These are phyloP conservation scores for Physcomitrellopsis africana DNA, from an alignment of 225 moss, liverwort and hornwort genomes.

Conservation along the genomic window DNA sequence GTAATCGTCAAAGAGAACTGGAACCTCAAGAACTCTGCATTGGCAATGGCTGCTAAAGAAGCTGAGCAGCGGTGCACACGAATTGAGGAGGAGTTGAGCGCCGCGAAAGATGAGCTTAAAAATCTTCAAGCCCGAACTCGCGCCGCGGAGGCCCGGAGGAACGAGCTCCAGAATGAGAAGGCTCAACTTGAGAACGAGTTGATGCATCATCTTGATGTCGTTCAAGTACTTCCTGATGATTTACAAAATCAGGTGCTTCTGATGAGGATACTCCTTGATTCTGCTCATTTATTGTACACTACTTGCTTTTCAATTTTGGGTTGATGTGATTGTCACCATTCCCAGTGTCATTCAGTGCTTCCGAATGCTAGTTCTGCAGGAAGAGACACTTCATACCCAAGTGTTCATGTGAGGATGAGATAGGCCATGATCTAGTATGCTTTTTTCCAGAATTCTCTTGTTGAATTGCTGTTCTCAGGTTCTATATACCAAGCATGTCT, in stretches of 20 bases:
- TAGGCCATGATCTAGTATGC: neutral
- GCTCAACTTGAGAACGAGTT: constrained; percentile 50
- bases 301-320: neutral
- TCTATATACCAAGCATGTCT: constrained; percentile 6
- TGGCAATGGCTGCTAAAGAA: constrained; percentile 25
- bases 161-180: constrained; percentile 48
- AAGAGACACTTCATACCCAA: neutral
- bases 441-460: neutral
- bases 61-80: constrained; percentile 37
- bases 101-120: constrained; percentile 38
- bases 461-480: constrained; percentile 16
- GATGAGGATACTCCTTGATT: constrained; percentile 5
- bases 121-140: constrained; percentile 35
- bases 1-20: constrained; percentile 38
- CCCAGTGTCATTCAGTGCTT: neutral
- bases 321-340: neutral
- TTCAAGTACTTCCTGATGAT: constrained; percentile 49
- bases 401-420: neutral
- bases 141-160: constrained; percentile 38
- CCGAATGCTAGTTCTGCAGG: neutral
- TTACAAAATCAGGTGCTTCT: constrained; percentile 50
- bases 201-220: constrained; percentile 51
- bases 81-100: constrained; percentile 34
- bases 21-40: constrained; percentile 31
- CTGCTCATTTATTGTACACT: neutral